A percentile compares a stretch with the other conserved stretches of the same genome.
Conservation (phyloP, 2,329 filamentous ascomycete genomes). For the Aspergillus spinulosporus region DNA sequence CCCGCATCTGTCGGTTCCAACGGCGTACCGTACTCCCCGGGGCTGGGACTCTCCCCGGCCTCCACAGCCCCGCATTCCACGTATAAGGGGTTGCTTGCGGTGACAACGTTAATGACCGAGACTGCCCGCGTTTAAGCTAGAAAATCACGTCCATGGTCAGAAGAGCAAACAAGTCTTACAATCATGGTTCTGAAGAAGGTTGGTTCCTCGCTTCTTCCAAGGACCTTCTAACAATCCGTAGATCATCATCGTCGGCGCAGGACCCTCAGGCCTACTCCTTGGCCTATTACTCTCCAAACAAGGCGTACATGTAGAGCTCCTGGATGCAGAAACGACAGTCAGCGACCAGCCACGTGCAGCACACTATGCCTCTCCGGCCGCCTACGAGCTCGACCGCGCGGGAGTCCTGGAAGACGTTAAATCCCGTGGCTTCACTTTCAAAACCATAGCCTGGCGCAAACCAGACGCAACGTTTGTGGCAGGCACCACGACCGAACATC, state of each 20-base stretch:
- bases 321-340: slow-evolving; percentile 57
- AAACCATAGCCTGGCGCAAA: slow-evolving; percentile 49
- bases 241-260: slow-evolving; percentile 37
- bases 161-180: background rate
- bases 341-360: slow-evolving; percentile 63
- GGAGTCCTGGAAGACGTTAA: slow-evolving; percentile 58
- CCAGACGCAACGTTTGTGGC: slow-evolving; percentile 39
- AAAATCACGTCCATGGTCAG: background rate
- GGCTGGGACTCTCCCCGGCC: slow-evolving; percentile 6
- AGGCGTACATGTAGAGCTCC: slow-evolving; percentile 35
- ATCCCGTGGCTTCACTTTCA: slow-evolving; percentile 44
- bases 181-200: slow-evolving; percentile 23
- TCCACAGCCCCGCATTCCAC: slow-evolving; percentile 11
- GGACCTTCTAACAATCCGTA: slow-evolving; percentile 5
- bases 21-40: slow-evolving; percentile 4
- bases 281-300: slow-evolving; percentile 34
- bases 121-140: background rate
- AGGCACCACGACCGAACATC: slow-evolving; percentile 26
- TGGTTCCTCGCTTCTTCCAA: background rate
- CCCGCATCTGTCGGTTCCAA: background rate
- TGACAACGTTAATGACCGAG: background rate
- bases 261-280: slow-evolving; percentile 35
- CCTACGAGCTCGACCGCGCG: slow-evolving; percentile 59
- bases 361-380: slow-evolving; percentile 61
- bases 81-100: background rate